Percentiles rank a stretch among this genome's conserved stretches.
Conservation (phyloP, 2,329 filamentous ascomycete genomes). For the Phialemonium atrogriseum region DNA sequence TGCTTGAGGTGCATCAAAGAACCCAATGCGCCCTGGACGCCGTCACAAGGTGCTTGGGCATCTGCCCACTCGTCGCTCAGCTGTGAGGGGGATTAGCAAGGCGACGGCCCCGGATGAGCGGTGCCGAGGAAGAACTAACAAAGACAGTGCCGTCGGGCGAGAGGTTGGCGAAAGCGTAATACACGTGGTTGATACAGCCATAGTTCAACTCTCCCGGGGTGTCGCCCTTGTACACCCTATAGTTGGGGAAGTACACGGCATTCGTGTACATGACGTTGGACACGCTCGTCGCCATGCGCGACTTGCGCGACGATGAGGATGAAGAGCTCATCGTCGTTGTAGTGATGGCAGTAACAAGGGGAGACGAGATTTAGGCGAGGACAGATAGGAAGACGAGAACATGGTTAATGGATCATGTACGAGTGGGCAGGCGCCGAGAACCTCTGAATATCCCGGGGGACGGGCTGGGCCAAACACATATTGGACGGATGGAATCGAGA, state of each 20-base stretch:
- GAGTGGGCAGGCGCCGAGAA: slow-evolving; percentile 5
- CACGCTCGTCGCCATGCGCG: slow-evolving; percentile 35
- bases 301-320: slow-evolving; percentile 32
- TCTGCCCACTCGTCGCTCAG: slow-evolving; percentile 76
- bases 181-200: slow-evolving; percentile 70
- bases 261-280: slow-evolving; percentile 55
- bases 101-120: slow-evolving; percentile 1
- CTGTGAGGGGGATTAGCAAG: slow-evolving; percentile 29
- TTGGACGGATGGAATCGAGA: slow-evolving; percentile 12
- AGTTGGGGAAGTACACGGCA: slow-evolving; percentile 79
- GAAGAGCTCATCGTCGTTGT: slow-evolving; percentile 17
- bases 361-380: slow-evolving; percentile 1
- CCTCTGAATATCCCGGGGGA: slow-evolving; percentile 7
- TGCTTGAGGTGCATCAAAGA: slow-evolving; percentile 67
- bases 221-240: slow-evolving; percentile 62
- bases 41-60: slow-evolving; percentile 62
- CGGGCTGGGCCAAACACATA: slow-evolving; percentile 13
- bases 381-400: slow-evolving; percentile 5
- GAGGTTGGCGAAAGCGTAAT: slow-evolving; percentile 75
- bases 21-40: slow-evolving; percentile 60
- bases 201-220: slow-evolving; percentile 68
- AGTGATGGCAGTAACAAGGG: slow-evolving; percentile 1
- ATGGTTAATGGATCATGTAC: slow-evolving; percentile 6
- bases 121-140: slow-evolving; percentile 39
- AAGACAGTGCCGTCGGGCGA: slow-evolving; percentile 65